Evolutionary conservation across 2,329 filamentous ascomycete species (phyloP), one percentile per base, ranked within the genome.

Genomic region (Fusarium sp.): DNA sequence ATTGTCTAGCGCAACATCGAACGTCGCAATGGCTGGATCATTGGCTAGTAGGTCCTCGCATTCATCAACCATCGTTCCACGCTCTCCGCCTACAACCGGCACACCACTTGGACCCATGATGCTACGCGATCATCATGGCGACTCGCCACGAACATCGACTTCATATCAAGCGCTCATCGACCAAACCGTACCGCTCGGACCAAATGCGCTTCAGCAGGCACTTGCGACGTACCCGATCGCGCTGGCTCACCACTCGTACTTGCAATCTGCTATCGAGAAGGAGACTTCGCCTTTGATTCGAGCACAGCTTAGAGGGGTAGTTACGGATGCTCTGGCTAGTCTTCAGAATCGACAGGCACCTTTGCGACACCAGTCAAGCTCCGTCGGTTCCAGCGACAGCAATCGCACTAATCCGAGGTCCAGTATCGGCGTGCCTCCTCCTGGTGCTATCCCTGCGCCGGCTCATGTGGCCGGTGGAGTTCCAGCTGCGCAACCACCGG

Each of bases 111-210:
- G 58, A 5, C 65, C 67, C 2, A 61, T 73, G 44, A 73, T 74
- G 49, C 18, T 74, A 8, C 71, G 74, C 6, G 74, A 76, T 40
- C 74, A 76, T 29, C 69, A 77, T 45, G 61, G 74, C 20, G 67
- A 72, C 34, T 48, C 64, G 56, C 61, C 74, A 58, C 78, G 80
- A 52, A 78, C 81, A 9, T 77, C 80, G 12, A 74, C 78, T n/a
- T 82, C 83, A 6, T 85, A 86, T 55, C 83, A 80, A 38, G 80
- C 81, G 12, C 77, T 89, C 62, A 88, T 91, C 54, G 86, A 90
- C 59, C 78, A 81, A 8, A 79, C 84, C 16, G 81, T 90, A 1
- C 82, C 84, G 0, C 82, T 84, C 54, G 88, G 88, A 0, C 81
- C 82, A 1, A 76, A 75, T 5, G 82, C 83, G 7, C 78, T 89